Evolutionary conservation across 1,284 basidiomycete genomes (phyloP).

Genomic region (Inonotus hispidus): DNA sequence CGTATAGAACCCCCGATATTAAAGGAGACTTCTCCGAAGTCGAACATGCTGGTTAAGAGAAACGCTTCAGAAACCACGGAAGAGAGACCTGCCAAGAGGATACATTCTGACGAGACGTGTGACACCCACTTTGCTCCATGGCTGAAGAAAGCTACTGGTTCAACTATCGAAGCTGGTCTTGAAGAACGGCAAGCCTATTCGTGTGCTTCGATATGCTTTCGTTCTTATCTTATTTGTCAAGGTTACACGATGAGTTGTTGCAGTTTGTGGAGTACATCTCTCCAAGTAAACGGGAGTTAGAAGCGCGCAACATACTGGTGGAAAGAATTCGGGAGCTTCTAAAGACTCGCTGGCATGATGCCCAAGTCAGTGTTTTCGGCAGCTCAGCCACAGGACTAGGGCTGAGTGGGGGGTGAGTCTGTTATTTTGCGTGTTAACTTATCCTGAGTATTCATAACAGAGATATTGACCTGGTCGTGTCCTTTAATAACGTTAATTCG

Average conservation of each 20-base stretch:
- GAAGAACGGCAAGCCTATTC: slow-evolving; percentile 3
- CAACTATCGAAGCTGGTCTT: background rate
- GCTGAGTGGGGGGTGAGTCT: slow-evolving; percentile 54
- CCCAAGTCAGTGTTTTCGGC: slow-evolving; percentile 55
- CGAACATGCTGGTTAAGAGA: background rate
- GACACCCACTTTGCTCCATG: background rate
- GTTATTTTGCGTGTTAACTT: background rate
- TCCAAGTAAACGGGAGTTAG: slow-evolving; percentile 50
- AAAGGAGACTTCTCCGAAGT: background rate
- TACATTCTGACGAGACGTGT: background rate
- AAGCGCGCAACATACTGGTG: slow-evolving; percentile 46
- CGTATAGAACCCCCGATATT: slow-evolving; percentile 3
- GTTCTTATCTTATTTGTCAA: slow-evolving; percentile 24
- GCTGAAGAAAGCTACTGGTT: background rate
- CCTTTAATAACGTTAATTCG: background rate
- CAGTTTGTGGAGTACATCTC: slow-evolving; percentile 56
- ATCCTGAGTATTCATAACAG: slow-evolving; percentile 19
- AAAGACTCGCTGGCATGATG: slow-evolving; percentile 41
- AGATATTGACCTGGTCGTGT: slow-evolving; percentile 32
- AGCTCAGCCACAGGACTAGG: slow-evolving; percentile 61
- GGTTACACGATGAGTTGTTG: slow-evolving; percentile 61
- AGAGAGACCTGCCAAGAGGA: slow-evolving; percentile 32
- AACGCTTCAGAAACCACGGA: background rate
- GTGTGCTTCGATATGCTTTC: background rate
- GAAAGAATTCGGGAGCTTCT: slow-evolving; percentile 46